Percentiles rank a stretch among this genome's conserved stretches.
These are phyloP conservation scores for Clavispora phyllophila DNA, from an alignment of 805 yeast genomes.

Conservation along the genomic window DNA sequence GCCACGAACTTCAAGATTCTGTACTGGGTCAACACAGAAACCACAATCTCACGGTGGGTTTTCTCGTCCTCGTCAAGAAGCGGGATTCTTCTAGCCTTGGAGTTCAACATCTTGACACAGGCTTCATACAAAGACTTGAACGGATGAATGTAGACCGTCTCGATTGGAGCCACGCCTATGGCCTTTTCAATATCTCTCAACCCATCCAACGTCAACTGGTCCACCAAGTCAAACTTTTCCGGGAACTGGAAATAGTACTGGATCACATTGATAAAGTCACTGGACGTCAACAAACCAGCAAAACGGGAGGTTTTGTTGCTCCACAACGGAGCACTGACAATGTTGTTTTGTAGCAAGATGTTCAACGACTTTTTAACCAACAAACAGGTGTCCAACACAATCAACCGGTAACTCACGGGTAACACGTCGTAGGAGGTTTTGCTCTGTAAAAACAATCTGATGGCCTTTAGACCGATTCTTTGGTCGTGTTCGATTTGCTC, in stretches of 20 bases:
- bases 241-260: conserved; percentile 90
- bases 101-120: conserved; percentile 82
- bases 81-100: conserved; percentile 90
- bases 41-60: conserved; percentile 89
- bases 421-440: conserved; percentile 95
- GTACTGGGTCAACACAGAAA: conserved; percentile 91
- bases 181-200: conserved; percentile 81
- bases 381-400: conserved; percentile 88
- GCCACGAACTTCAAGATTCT: conserved; percentile 94
- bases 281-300: conserved; percentile 89
- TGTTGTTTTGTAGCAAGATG: conserved; percentile 84
- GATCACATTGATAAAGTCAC: conserved; percentile 91
- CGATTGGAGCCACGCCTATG: conserved; percentile 81
- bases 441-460: conserved; percentile 75
- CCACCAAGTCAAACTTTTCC: conserved; percentile 82
- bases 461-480: conserved; percentile 71
- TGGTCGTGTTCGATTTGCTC: conserved; percentile 57
- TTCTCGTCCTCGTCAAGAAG: conserved; percentile 91
- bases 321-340: conserved; percentile 97
- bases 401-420: conserved; percentile 89
- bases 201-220: conserved; percentile 78
- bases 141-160: conserved; percentile 85
- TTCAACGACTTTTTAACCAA: conserved; percentile 86
- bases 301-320: conserved; percentile 81
- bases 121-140: conserved; percentile 87